Evolutionary conservation across 2,329 filamentous ascomycete genomes (phyloP).

Genomic region (Aspergillus novoparasiticus): DNA sequence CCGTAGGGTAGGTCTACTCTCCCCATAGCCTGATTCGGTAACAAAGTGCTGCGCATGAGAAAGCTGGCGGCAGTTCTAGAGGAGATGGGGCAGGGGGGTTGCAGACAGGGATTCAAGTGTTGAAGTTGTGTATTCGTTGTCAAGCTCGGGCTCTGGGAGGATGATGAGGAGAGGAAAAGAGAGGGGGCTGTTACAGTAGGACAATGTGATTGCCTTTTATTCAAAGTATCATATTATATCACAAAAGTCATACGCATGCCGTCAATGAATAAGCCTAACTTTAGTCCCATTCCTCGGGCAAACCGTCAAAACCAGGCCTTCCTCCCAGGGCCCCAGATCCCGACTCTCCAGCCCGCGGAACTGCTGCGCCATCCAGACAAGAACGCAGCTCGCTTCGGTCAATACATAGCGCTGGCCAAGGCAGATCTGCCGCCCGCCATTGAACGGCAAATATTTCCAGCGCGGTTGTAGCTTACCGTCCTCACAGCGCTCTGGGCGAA

Average conservation of each 20-base stretch:
- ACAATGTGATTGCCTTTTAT: too few species aligned
- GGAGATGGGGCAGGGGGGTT: too few species aligned
- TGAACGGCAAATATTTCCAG: conserved; percentile 41
- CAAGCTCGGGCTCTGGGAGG: too few species aligned
- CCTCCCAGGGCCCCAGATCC: conserved; percentile 3
- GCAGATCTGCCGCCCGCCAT: conserved; percentile 30
- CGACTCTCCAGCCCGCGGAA: conserved; percentile 3
- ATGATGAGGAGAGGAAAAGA: too few species aligned
- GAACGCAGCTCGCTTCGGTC: conserved; percentile 4
- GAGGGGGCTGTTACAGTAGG: too few species aligned
- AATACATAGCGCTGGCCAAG: conserved; percentile 22
- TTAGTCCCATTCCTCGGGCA: not conserved
- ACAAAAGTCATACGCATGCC: not conserved
- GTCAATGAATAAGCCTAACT: not conserved
- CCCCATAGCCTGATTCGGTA: too few species aligned
- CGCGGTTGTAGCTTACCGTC: conserved; percentile 21
- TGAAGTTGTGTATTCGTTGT: too few species aligned
- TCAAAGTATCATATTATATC: too few species aligned
- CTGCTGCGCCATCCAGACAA: conserved; percentile 6
- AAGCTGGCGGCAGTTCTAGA: too few species aligned
- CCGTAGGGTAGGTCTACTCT: too few species aligned
- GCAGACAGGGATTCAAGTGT: too few species aligned
- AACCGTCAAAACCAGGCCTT: not conserved
- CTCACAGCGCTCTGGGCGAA: conserved; percentile 16
- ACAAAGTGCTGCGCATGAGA: too few species aligned